Evolutionary conservation across 768 basidiomycete genomes (phyloP).

Genomic region (Boletus pseudopeckii): DNA sequence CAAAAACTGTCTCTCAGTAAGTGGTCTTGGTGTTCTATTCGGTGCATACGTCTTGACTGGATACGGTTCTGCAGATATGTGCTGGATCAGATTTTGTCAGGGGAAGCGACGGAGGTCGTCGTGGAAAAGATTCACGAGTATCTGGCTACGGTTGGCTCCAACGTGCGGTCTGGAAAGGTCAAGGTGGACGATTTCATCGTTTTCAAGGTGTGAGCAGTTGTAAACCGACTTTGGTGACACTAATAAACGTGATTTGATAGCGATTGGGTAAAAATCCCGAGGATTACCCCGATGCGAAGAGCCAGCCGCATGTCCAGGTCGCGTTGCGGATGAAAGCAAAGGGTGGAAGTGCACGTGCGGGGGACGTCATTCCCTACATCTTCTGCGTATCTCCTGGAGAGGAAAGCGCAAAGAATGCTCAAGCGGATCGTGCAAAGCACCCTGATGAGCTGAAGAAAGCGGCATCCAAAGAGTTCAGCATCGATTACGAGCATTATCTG

Average conservation of each 20-base stretch:
- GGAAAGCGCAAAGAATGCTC: constrained; percentile 65
- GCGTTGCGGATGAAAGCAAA: constrained; percentile 85
- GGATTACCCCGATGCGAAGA: constrained; percentile 94
- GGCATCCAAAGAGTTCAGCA: constrained; percentile 54
- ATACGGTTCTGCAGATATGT: constrained; percentile 60
- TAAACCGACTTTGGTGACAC: background rate
- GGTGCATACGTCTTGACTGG: background rate
- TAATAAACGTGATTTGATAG: constrained; percentile 36
- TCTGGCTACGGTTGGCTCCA: constrained; percentile 68
- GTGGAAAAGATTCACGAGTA: constrained; percentile 94
- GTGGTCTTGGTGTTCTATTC: constrained; percentile 27
- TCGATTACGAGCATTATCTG: constrained; percentile 92
- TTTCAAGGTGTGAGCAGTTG: constrained; percentile 64
- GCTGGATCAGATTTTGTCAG: constrained; percentile 85
- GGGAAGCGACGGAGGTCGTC: constrained; percentile 84
- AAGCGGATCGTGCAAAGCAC: constrained; percentile 89
- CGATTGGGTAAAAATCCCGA: constrained; percentile 95
- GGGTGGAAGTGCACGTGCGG: constrained; percentile 74
- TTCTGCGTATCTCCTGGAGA: constrained; percentile 82
- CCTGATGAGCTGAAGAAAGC: constrained; percentile 86
- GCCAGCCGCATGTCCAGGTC: constrained; percentile 95
- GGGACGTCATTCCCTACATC: constrained; percentile 95
- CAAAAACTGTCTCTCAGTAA: constrained; percentile 90
- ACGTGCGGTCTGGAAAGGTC: constrained; percentile 72
- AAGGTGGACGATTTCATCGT: constrained; percentile 94